Percentiles rank a stretch among this genome's conserved stretches.
phyloP scores from a whole-genome alignment of 1,284 basidiomycete genomes.

The Austroboletus niveus region DNA sequence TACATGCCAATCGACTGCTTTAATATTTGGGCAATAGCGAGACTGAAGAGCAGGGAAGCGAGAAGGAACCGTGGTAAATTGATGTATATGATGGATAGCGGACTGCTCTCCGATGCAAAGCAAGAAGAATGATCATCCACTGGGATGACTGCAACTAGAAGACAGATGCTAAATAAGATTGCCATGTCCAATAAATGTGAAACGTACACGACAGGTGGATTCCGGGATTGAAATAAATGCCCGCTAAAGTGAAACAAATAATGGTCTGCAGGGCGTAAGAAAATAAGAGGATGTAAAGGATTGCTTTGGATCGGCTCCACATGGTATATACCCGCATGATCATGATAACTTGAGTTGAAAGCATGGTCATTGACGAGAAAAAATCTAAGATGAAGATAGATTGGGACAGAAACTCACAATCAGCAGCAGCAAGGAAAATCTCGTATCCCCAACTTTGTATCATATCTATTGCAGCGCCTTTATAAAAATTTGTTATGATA shows the following conservation, averaged over 20 bases:
- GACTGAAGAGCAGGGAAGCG: no score
- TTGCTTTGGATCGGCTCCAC: not conserved
- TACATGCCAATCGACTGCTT: no score
- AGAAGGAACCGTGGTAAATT: no score
- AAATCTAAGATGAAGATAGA: not conserved
- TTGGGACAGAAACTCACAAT: constrained; percentile 4
- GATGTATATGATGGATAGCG: not conserved
- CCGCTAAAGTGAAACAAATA: not conserved
- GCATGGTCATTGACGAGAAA: no score
- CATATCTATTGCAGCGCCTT: constrained; percentile 6
- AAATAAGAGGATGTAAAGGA: constrained; percentile 4
- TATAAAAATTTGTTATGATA: not conserved
- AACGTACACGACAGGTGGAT: no score
- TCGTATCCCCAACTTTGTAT: constrained; percentile 10
- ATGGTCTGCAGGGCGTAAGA: not conserved
- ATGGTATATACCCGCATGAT: no score
- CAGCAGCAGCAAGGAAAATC: constrained; percentile 11
- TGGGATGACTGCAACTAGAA: not conserved
- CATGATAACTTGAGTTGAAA: constrained; percentile 11
- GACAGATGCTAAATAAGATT: not conserved
- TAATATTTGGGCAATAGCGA: no score
- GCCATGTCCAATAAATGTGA: no score
- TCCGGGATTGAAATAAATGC: not conserved
- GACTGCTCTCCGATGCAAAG: rapidly evolving
- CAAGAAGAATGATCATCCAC: not conserved